Base-by-base conservation (phyloP, 768 basidiomycete species). In the Suillus luteus region DNA sequence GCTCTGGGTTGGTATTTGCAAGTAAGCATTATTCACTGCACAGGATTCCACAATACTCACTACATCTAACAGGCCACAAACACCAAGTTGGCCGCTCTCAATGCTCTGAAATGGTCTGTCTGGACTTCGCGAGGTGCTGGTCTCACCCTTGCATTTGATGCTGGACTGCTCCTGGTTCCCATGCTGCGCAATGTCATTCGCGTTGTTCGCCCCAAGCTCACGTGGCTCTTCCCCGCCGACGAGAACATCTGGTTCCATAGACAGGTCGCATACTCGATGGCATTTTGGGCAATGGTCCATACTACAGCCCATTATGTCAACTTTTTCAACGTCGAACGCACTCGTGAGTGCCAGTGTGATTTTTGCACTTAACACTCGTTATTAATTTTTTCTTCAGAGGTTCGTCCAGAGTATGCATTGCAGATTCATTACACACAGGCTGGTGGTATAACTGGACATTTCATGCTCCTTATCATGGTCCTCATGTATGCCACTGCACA, bases 191-290 rank as follows among this genome's bases (percentile, higher is more conserved):
- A 96, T 74, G 78, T 93, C 72, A 86, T 96, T 74, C 90, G 92
- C 64, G 76, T 93, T 66, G 77, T 96, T 67, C 90, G 95, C 41
- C 95, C 95, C 22, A 85, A 81, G 68, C 71, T 96, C 54, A 77
- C 86, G n/a, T 90, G 91, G 86, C 78, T 92, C 62, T 88, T 96
- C 81, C 95, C 95, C 17, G 90, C 91, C 64, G 95, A 98, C 75
- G 95, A 96, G 80, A 93, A 93, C 69, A 90, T 96, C 71, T 96
- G 95, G 95, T 95, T 92, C 83, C 95, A 97, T 76, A 82, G 93
- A 63, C 94, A 96, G 72, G 92, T 96, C 51, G 95, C 95, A 19
- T 98, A 97, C 75, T 92, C 91, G 8, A 88, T 96, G 86, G 89
- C 93, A 3, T 95, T 96, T 80, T 96, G 91, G 90, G 79, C 91